These are phyloP conservation scores for Raddia guianensis DNA, from an alignment of 176 grass and related monocot species.

Conservation along the genomic window DNA sequence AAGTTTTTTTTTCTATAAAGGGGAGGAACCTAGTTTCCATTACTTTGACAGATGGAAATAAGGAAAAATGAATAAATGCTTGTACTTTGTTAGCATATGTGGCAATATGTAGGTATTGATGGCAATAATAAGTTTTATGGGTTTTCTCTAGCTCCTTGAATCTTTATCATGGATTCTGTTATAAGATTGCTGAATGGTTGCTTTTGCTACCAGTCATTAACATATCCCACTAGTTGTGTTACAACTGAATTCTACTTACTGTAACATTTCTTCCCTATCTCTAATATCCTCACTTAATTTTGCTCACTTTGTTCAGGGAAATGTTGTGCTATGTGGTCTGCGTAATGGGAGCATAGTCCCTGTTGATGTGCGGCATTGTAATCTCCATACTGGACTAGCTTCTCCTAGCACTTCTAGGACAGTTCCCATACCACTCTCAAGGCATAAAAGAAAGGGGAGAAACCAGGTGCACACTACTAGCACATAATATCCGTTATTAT, in stretches of 20 bases:
- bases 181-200: conserved; percentile 3
- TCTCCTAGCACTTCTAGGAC: conserved; percentile 45
- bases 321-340: conserved; percentile 67
- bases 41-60: no score
- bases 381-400: conserved; percentile 31
- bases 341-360: conserved; percentile 62
- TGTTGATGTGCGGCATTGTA: conserved; percentile 54
- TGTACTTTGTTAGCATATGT: conserved; percentile 24
- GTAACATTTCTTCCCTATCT: conserved; percentile 1
- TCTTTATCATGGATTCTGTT: background rate
- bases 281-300: conserved; percentile 26
- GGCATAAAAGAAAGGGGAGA: conserved; percentile 18
- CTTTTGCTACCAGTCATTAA: background rate
- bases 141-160: conserved; percentile 20
- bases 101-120: conserved; percentile 20
- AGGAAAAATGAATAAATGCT: background rate
- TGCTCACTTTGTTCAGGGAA: conserved; percentile 50
- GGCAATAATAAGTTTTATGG: background rate
- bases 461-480: conserved; percentile 48
- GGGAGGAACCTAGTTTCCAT: no score
- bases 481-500: background rate
- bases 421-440: conserved; percentile 34
- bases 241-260: background rate
- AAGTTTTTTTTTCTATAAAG: background rate
- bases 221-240: background rate